A percentile compares a stretch with the other conserved stretches of the same genome.
These are phyloP conservation scores for Vanrija sp. DNA, from an alignment of 1,284 basidiomycete species.

Conservation along the genomic window DNA sequence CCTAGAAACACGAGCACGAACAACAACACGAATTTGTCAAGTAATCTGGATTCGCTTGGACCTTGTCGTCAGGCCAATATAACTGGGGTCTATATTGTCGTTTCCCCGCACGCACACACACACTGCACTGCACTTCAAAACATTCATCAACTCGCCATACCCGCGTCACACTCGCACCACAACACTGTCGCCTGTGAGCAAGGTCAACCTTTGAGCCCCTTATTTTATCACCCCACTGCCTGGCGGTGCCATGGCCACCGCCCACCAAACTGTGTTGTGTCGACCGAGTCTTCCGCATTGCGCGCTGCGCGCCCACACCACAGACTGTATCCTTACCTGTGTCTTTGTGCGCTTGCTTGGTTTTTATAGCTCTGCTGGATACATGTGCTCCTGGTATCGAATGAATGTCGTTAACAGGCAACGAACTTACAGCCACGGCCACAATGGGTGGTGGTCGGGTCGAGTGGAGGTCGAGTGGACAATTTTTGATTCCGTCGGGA, in stretches of 20 bases:
- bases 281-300: constrained; percentile 2
- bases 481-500: too few relatives aligned
- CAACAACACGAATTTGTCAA: neutral
- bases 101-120: neutral
- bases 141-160: neutral
- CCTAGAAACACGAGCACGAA: neutral
- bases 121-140: neutral
- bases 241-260: neutral
- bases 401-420: too few relatives aligned
- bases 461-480: too few relatives aligned
- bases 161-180: neutral
- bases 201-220: neutral
- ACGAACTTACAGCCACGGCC: too few relatives aligned
- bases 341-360: constrained; percentile 3
- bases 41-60: neutral
- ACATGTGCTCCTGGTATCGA: constrained; percentile 1
- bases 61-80: neutral
- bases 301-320: constrained; percentile 8
- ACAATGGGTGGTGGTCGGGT: too few relatives aligned
- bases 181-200: neutral
- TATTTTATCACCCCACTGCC: neutral
- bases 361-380: constrained; percentile 4
- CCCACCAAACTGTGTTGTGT: neutral
- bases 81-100: constrained; percentile 4
- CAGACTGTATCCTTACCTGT: constrained; percentile 8